phyloP scores from a whole-genome alignment of 371 early-diverging fungal genomes.

The Rhizopus stolonifer region DNA sequence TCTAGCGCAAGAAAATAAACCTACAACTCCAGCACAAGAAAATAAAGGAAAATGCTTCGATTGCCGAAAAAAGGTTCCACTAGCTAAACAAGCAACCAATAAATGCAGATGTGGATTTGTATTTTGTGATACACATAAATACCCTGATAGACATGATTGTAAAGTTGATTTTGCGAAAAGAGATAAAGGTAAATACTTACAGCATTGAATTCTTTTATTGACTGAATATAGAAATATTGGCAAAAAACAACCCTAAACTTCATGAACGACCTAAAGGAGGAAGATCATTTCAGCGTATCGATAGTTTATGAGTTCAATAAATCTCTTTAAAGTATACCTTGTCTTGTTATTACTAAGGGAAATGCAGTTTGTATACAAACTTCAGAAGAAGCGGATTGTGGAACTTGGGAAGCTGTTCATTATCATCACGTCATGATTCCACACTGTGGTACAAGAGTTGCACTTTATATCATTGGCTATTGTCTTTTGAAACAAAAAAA shows the following conservation, averaged over 20 bases:
- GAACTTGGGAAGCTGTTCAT: too few species aligned
- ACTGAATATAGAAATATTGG: constrained; percentile 61
- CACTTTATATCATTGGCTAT: too few species aligned
- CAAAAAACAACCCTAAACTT: constrained; percentile 79
- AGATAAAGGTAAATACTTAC: constrained; percentile 46
- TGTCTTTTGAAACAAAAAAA: too few species aligned
- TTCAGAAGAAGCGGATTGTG: too few species aligned
- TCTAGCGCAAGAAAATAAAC: constrained; percentile 29
- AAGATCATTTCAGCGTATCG: constrained; percentile 72
- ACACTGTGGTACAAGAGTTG: too few species aligned
- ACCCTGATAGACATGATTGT: constrained; percentile 76
- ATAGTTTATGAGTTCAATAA: constrained; percentile 47
- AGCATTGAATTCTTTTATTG: not conserved
- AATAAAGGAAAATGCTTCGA: constrained; percentile 78
- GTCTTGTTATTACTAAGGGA: too few species aligned
- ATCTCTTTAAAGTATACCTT: too few species aligned
- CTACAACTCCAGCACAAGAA: constrained; percentile 36
- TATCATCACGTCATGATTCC: too few species aligned
- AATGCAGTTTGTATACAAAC: too few species aligned
- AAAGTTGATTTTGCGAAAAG: constrained; percentile 72
- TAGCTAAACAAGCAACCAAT: constrained; percentile 81
- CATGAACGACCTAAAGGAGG: constrained; percentile 76
- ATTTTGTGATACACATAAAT: constrained; percentile 79
- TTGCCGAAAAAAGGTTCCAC: constrained; percentile 74
- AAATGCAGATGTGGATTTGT: constrained; percentile 80